Evolutionary conservation across 768 basidiomycete genomes (phyloP).

Genomic region (Boletus rufocinnamomeus): DNA sequence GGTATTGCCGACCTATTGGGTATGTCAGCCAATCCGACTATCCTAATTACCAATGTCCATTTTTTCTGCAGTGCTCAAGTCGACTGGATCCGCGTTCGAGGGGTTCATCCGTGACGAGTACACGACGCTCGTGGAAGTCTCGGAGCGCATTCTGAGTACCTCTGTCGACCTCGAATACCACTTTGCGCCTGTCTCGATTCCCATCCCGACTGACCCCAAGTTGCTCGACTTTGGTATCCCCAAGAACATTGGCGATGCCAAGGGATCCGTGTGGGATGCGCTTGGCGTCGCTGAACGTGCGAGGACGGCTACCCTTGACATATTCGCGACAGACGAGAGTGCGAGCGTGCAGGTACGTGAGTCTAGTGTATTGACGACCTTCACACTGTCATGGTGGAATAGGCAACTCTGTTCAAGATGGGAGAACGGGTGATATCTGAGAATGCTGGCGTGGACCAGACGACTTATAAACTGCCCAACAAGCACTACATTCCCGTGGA

Average conservation of each 20-base stretch:
- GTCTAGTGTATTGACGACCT: fast-evolving
- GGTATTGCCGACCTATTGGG: constrained; percentile 83
- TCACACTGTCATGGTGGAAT: constrained; percentile 5
- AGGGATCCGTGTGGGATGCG: constrained; percentile 62
- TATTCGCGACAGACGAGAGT: constrained; percentile 86
- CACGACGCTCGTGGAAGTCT: constrained; percentile 82
- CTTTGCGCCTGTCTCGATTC: constrained; percentile 52
- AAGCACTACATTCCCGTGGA: constrained; percentile 93
- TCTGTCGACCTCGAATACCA: constrained; percentile 76
- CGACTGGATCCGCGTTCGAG: constrained; percentile 83
- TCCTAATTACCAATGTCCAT: neutral
- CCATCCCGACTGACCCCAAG: constrained; percentile 50
- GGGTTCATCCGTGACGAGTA: constrained; percentile 82
- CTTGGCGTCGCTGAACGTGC: constrained; percentile 53
- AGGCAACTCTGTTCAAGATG: constrained; percentile 95
- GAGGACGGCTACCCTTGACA: constrained; percentile 66
- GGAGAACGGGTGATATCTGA: constrained; percentile 68
- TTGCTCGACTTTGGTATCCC: constrained; percentile 52
- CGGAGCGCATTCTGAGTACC: constrained; percentile 91
- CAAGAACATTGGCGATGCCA: constrained; percentile 32
- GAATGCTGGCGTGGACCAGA: constrained; percentile 57
- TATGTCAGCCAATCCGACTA: constrained; percentile 35
- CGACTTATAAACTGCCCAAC: constrained; percentile 83
- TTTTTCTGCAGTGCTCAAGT: constrained; percentile 71
- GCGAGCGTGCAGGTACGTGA: constrained; percentile 83